Evolutionary conservation across 768 basidiomycete species (phyloP), one percentile per base, ranked within the genome.

Genomic region (Tubosaeta sp.): DNA sequence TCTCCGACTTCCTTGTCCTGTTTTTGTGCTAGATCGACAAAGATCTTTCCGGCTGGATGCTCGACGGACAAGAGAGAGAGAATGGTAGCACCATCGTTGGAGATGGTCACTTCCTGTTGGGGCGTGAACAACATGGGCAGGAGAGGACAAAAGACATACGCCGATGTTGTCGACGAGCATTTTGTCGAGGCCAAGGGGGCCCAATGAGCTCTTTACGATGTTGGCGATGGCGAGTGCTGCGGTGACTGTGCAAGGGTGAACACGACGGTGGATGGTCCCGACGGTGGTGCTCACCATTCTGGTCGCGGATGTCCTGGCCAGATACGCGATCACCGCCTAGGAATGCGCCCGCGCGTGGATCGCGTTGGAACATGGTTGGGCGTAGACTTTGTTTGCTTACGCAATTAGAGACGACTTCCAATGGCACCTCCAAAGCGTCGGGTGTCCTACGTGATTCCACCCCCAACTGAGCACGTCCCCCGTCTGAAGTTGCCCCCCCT

Each of bases 1-100:
- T 99, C 97, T 34, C 97, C 97, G 10, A 99, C 97, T 72, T 99
- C 97, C 68, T 95, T 97, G 71, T 99, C 97, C 72, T 98, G 95
- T 65, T 98, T 97, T 72, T 98, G 95, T 2, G 97, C 94, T 42
- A 99, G 88, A 71, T 97, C 94, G 43, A 98, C 95, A 59, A 99
- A 93, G 57, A 99, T 94, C 58, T 91, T 87, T 19, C 94, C 97
- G 5, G 97, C 97, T 26, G 97, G 97, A 66, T 98, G 93, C 63
- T 97, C 92, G 42, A 99, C 95, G 14, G 92, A 85, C 37, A 98
- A 77, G 17, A 98, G 78, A 22, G 91, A 86, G 35, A 99, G 83
- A 61, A 99, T 99, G n/a, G 97, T 98, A 14, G 97, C 97, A 44
- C 97, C 97, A 74, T 98, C 97, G 72, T 99, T 99, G 43, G 97